Evolutionary conservation across 192 early-diverging fungal genomes (phyloP).

Genomic region (Entomortierella parvispora): DNA sequence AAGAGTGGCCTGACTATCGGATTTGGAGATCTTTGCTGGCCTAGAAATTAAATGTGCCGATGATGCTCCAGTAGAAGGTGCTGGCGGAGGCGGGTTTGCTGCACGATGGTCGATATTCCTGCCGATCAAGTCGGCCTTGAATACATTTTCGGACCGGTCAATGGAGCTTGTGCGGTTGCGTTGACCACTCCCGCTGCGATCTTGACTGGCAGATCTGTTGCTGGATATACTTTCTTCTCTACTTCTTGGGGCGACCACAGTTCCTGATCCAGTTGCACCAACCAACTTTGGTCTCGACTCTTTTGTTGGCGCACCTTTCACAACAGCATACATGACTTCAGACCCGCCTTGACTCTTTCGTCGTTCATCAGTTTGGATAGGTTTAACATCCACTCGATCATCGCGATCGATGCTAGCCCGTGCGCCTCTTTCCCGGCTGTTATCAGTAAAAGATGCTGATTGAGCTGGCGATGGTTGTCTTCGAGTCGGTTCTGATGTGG

Average conservation of each 20-base stretch:
- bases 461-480: not conserved
- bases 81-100: not conserved
- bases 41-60: not conserved
- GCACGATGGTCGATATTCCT: not conserved
- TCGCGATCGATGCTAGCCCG: not conserved
- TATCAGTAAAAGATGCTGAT: not conserved
- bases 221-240: not conserved
- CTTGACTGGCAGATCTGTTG: not conserved
- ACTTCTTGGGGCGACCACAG: conserved; percentile 11
- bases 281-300: conserved; percentile 33
- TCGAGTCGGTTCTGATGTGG: conserved; percentile 4
- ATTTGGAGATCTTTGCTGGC: not conserved
- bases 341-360: conserved; percentile 19
- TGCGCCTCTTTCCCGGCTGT: conserved; percentile 2
- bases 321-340: conserved; percentile 46
- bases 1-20: conserved; percentile 1
- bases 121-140: not conserved
- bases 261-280: conserved; percentile 44
- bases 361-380: not conserved
- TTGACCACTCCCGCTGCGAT: not conserved
- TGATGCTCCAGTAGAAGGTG: not conserved
- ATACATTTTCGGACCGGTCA: not conserved
- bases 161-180: not conserved
- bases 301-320: conserved; percentile 35
- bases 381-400: not conserved